Percentiles rank a stretch among this genome's conserved stretches.
Conservation (phyloP, 2,329 filamentous ascomycete species). For the Penicillium sp. region DNA sequence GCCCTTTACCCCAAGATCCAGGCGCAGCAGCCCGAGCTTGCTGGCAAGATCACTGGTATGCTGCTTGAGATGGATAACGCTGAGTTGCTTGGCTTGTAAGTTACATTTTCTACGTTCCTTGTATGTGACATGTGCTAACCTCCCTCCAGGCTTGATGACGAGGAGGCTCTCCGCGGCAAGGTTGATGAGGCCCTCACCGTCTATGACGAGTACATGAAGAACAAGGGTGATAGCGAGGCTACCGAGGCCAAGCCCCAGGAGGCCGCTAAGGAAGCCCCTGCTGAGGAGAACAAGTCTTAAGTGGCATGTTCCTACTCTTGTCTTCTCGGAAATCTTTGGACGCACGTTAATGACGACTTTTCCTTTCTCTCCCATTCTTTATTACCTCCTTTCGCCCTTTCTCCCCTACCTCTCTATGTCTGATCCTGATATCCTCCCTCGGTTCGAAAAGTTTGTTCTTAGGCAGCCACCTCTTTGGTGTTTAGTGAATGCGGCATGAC, state of each 20-base stretch:
- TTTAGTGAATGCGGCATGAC: conserved; percentile 33
- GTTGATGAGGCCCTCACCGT: conserved; percentile 95
- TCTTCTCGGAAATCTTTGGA: conserved; percentile 31
- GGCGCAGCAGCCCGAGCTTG: conserved; percentile 87
- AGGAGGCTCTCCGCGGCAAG: conserved; percentile 84
- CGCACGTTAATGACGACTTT: conserved; percentile 38
- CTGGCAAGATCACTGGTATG: conserved; percentile 99
- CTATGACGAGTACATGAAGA: conserved; percentile 98
- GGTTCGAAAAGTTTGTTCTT: conserved; percentile 42
- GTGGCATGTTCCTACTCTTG: conserved; percentile 21
- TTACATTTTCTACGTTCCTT: conserved; percentile 30
- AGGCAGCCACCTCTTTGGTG: conserved; percentile 32
- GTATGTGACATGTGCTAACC: conserved; percentile 15
- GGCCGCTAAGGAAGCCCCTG: conserved; percentile 42
- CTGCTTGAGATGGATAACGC: conserved; percentile 98
- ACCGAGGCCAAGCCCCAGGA: conserved; percentile 47
- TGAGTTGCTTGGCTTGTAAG: conserved; percentile 93
- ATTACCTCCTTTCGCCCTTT: conserved; percentile 22
- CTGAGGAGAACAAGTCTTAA: conserved; percentile 43
- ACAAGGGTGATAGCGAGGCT: conserved; percentile 54
- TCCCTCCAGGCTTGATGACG: conserved; percentile 74
- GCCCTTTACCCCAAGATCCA: conserved; percentile 98
- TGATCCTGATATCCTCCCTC: conserved; percentile 45
- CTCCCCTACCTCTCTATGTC: conserved; percentile 25
- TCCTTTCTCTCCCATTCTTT: conserved; percentile 26